phyloP scores from a whole-genome alignment of 228 moss, liverwort and hornwort genomes.

The Sphagnum magellanicum region DNA sequence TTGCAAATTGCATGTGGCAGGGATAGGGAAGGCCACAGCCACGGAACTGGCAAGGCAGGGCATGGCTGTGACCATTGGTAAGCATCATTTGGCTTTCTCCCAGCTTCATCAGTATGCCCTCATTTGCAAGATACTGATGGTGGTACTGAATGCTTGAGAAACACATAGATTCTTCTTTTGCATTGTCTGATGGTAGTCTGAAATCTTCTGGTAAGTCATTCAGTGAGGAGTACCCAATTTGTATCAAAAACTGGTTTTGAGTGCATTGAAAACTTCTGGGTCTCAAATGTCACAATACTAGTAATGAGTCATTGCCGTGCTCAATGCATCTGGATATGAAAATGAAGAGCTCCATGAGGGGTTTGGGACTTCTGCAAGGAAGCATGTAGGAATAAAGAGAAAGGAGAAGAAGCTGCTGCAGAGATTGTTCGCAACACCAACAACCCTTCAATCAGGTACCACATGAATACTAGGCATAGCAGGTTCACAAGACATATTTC shows the following conservation, averaged over 20 bases:
- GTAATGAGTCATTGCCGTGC: too few species aligned
- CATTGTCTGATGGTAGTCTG: too few species aligned
- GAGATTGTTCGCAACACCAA: conserved; percentile 57
- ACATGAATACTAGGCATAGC: too few species aligned
- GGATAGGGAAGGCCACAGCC: conserved; percentile 81
- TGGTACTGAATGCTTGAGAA: neutral
- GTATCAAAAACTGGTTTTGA: too few species aligned
- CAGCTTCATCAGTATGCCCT: neutral
- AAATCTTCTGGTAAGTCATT: too few species aligned
- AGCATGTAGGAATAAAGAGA: conserved; percentile 74
- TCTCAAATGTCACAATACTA: too few species aligned
- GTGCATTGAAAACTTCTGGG: too few species aligned
- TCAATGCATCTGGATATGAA: too few species aligned
- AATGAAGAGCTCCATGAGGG: too few species aligned
- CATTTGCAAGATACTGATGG: neutral
- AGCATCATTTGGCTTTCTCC: neutral
- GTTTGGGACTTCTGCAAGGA: conserved; percentile 29
- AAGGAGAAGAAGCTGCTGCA: conserved; percentile 58
- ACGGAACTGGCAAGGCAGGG: conserved; percentile 68
- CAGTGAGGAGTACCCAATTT: too few species aligned
- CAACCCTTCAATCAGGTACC: conserved; percentile 61
- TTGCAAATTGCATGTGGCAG: conserved; percentile 18
- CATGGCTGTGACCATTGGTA: conserved; percentile 65
- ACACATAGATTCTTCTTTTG: too few species aligned
- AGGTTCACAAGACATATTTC: too few species aligned